Evolutionary conservation across 202 grass and related monocot species (phyloP), one percentile per base, ranked within the genome.

Genomic region (Miscanthus sacchariflorus): DNA sequence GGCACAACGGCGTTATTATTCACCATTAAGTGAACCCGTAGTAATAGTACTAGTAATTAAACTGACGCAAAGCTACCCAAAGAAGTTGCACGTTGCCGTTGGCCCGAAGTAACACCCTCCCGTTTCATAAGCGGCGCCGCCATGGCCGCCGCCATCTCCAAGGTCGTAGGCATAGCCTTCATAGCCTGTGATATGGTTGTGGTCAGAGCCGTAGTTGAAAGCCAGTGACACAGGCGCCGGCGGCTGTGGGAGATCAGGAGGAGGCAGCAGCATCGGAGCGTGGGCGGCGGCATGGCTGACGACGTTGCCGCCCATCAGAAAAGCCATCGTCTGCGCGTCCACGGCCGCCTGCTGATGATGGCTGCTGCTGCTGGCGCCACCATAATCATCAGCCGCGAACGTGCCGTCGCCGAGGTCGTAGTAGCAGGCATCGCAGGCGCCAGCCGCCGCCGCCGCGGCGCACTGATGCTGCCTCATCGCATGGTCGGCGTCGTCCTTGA

Each of bases 401-500:
- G 65, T 2, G 38, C 39, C 50, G 66, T n/a, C 23, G 21, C 9
- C 48, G 19, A 48, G 14, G 61, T 65, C 23, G 74, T 88, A 88
- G 50, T 78, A 40, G 50, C 71, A 63, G 6, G 25, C 12, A 25
- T n/a, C 66, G 7, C 12, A 6, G 28, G 7, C 30, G 59, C 12
- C 48, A 19, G 6, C n/a, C 3, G 61, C 61, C 59, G 18, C 48
- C 10, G 13, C 76, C 30, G 2, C 30, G 21, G 44, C 28, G 76
- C 4, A 23, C 6, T 48, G 56, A 35, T 67, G 70, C 49, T 61
- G 77, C 39, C 38, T 9, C 68, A 81, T 72, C 2, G 61, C 28
- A 15, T 70, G 46, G 38, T 91, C 69, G 25, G 46, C 36, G 27
- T 70, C 85, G 8, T n/a, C 89, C 12, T 61, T 81, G 61, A 88